Evolutionary conservation across 2,329 filamentous ascomycete species (phyloP).

Genomic region (Phoma herbarum): DNA sequence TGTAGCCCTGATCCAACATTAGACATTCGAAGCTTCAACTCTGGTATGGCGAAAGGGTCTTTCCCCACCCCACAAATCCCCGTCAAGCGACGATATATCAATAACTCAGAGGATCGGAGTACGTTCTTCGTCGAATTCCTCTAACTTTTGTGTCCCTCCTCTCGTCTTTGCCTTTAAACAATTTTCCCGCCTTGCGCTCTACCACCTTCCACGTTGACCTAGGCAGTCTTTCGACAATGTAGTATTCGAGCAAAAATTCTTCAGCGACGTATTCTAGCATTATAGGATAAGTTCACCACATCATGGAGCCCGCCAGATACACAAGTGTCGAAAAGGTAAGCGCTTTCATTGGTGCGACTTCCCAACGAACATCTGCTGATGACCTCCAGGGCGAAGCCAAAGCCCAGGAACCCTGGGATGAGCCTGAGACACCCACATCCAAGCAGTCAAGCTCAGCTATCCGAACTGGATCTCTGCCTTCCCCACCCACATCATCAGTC

Average conservation of each 20-base stretch:
- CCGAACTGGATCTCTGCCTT: neutral
- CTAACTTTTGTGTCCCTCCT: neutral
- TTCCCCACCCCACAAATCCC: neutral
- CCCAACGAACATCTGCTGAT: neutral
- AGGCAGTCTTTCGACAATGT: neutral
- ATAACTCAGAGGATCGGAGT: no score
- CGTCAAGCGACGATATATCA: neutral
- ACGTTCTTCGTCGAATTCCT: no score
- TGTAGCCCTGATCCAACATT: neutral
- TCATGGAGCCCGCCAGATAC: neutral
- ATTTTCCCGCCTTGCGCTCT: neutral
- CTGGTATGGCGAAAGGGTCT: neutral
- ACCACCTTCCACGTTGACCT: no score
- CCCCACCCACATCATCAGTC: neutral
- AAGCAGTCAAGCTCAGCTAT: neutral
- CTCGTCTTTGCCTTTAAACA: neutral
- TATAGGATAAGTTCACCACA: neutral
- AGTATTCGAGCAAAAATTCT: neutral
- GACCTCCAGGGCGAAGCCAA: neutral
- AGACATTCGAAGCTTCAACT: neutral
- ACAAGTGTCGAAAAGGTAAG: neutral
- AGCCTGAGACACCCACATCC: neutral
- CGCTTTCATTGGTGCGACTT: neutral
- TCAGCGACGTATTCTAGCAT: neutral
- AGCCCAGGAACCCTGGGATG: neutral